These are phyloP conservation scores for Ilex paraguariensis DNA, from an alignment of 305 asterid species.

Conservation along the genomic window DNA sequence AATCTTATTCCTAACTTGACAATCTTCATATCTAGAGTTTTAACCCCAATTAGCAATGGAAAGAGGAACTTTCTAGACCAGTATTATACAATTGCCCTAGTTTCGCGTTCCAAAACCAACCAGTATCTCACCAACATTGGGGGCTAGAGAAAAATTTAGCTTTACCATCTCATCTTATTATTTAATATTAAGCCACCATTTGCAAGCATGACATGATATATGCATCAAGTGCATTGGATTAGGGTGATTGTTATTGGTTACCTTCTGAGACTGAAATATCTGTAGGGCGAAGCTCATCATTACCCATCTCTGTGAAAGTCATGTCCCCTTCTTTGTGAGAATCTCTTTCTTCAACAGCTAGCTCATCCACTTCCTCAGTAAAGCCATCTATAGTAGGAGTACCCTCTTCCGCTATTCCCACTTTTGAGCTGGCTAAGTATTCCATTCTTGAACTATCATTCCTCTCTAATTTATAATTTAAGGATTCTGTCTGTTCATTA, in stretches of 20 bases:
- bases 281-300: slow-evolving; percentile 5
- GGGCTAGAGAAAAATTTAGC: not conserved
- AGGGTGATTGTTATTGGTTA: too few species aligned
- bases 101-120: too few species aligned
- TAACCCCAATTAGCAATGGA: too few species aligned
- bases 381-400: slow-evolving; percentile 14
- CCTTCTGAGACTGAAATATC: not conserved
- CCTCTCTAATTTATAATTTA: slow-evolving; percentile 11
- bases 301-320: slow-evolving; percentile 7
- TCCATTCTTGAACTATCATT: slow-evolving; percentile 13
- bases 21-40: too few species aligned
- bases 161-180: not conserved
- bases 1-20: too few species aligned
- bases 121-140: not conserved
- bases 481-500: slow-evolving; percentile 3
- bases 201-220: not conserved
- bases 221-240: too few species aligned
- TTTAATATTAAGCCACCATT: not conserved
- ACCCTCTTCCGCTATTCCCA: slow-evolving; percentile 7
- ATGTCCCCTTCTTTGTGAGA: slow-evolving; percentile 14
- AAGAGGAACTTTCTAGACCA: too few species aligned
- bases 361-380: slow-evolving; percentile 10
- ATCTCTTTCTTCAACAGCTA: slow-evolving; percentile 3
- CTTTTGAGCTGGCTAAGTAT: slow-evolving; percentile 4
- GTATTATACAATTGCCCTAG: too few species aligned